These are phyloP conservation scores for Hypoxylon fragiforme DNA, from an alignment of 495 filamentous ascomycete genomes.

Conservation along the genomic window DNA sequence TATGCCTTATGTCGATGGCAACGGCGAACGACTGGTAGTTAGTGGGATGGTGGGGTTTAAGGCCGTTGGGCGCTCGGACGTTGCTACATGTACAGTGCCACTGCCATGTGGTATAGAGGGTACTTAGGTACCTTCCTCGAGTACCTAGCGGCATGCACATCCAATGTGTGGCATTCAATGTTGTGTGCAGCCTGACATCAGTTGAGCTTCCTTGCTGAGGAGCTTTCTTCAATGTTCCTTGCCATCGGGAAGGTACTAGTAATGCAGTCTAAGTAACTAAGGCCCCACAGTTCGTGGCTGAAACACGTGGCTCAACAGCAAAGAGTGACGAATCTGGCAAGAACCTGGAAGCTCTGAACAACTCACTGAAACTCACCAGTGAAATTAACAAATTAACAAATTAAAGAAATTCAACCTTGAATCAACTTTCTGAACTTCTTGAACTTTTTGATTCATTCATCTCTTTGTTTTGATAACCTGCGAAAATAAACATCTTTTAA, in stretches of 20 bases:
- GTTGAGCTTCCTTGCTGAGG: no score
- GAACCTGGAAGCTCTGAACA: no score
- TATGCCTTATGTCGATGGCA: no score
- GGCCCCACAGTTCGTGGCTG: constrained; percentile 6
- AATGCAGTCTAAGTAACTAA: no score
- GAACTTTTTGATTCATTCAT: background rate
- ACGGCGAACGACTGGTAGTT: constrained; percentile 10
- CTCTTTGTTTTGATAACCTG: background rate
- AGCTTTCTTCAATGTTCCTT: no score
- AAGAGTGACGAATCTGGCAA: constrained; percentile 36
- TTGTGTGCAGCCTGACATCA: no score
- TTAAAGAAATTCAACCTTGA: no score
- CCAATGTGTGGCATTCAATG: no score
- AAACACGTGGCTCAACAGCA: background rate
- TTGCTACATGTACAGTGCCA: constrained; percentile 1
- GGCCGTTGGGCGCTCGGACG: background rate
- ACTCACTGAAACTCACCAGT: constrained; percentile 13
- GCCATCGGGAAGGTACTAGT: no score
- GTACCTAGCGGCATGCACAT: no score
- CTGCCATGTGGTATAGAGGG: background rate
- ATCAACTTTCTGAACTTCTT: no score
- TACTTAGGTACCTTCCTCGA: background rate
- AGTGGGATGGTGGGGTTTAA: constrained; percentile 27
- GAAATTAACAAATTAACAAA: constrained; percentile 4
- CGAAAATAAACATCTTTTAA: no score